Evolutionary conservation across 2,329 filamentous ascomycete species (phyloP).

Genomic region (Tolypocladium tropicale): DNA sequence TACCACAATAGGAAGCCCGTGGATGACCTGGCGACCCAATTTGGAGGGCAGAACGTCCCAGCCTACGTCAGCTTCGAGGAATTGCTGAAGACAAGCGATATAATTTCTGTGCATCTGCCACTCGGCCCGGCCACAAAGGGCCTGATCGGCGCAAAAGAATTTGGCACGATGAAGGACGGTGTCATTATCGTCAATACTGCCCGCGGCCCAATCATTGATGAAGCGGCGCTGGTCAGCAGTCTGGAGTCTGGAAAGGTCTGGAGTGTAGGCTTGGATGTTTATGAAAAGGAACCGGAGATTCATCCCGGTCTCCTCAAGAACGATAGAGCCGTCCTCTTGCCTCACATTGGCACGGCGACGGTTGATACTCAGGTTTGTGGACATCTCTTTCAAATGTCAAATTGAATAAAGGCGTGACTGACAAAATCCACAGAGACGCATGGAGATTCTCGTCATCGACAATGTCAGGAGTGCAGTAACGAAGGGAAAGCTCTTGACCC

Average conservation of each 20-base stretch:
- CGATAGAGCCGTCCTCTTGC: conserved; percentile 49
- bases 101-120: conserved; percentile 43
- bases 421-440: conserved; percentile 10
- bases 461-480: conserved; percentile 21
- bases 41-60: not conserved
- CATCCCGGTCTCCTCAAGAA: conserved; percentile 50
- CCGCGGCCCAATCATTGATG: conserved; percentile 45
- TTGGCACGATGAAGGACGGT: conserved; percentile 44
- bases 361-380: conserved; percentile 28
- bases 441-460: conserved; percentile 18
- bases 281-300: conserved; percentile 47
- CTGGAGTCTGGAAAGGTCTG: conserved; percentile 43
- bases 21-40: conserved; percentile 31
- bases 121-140: conserved; percentile 40
- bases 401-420: not conserved
- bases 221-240: conserved; percentile 41
- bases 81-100: conserved; percentile 40
- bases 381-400: not conserved
- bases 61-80: conserved; percentile 43
- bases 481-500: conserved; percentile 6
- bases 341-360: conserved; percentile 59
- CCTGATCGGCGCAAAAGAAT: conserved; percentile 38
- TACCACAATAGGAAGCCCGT: conserved; percentile 43
- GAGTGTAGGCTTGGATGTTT: conserved; percentile 46
- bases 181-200: conserved; percentile 48